Conservation (phyloP, 306 rosid species). For the Dryas octopetala region DNA sequence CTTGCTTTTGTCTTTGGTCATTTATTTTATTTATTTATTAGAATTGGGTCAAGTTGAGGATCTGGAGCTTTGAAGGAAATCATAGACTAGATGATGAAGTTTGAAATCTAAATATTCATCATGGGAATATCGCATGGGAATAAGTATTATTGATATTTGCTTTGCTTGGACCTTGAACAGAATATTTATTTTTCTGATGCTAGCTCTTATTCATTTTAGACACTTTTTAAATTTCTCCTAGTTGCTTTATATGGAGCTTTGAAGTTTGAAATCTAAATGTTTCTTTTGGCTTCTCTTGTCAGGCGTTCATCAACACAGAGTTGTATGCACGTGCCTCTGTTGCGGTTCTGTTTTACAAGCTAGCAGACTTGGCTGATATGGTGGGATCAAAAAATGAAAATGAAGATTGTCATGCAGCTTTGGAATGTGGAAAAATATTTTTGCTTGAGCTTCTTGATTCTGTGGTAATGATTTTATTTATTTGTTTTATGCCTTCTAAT, state of each 20-base stretch:
- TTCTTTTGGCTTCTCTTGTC: constrained; percentile 32
- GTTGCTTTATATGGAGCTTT: constrained; percentile 16
- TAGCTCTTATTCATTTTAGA: constrained; percentile 2
- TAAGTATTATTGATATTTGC: too few relatives aligned
- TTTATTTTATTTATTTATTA: background rate
- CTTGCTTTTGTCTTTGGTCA: background rate
- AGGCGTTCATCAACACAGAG: constrained; percentile 95
- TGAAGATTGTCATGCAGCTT: constrained; percentile 46
- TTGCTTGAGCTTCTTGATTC: constrained; percentile 85
- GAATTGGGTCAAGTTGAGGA: background rate
- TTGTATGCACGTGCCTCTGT: constrained; percentile 95
- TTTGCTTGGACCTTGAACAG: background rate
- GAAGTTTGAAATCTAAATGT: constrained; percentile 20
- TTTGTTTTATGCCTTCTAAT: background rate
- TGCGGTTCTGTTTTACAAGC: constrained; percentile 82
- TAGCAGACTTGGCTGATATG: constrained; percentile 60
- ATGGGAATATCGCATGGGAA: too few relatives aligned
- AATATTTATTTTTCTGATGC: background rate
- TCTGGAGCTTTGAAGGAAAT: background rate
- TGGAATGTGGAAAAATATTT: constrained; percentile 75
- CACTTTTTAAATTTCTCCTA: background rate
- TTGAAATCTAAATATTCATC: too few relatives aligned
- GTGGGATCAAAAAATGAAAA: constrained; percentile 47
- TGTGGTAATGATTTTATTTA: constrained; percentile 48
- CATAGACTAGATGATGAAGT: background rate